A percentile compares a stretch with the other conserved stretches of the same genome.
Conservation (phyloP, 1,139 yeast genomes). For the Geotrichum histeridarum region DNA sequence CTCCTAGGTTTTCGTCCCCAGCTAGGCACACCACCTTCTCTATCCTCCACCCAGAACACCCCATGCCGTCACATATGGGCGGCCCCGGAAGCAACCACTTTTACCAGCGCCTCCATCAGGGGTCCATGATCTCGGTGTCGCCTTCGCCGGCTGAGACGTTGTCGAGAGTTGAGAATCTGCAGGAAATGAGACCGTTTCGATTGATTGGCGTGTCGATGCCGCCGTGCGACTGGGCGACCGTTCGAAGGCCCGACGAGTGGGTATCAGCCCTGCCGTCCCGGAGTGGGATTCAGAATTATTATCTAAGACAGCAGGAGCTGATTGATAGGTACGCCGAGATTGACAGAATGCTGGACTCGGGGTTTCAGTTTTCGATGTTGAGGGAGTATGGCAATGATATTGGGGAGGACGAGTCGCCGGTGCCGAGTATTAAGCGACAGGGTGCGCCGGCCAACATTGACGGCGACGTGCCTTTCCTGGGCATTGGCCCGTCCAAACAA, state of each 20-base stretch:
- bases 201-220: constrained; percentile 52
- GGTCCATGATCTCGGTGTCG: constrained; percentile 16
- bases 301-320: constrained; percentile 50
- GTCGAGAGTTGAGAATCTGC: constrained; percentile 33
- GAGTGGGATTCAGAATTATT: constrained; percentile 28
- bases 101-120: constrained; percentile 19
- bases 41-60: constrained; percentile 11
- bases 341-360: constrained; percentile 65
- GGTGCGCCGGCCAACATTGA: constrained; percentile 60
- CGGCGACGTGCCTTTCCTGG: constrained; percentile 52
- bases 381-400: constrained; percentile 52
- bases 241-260: constrained; percentile 30
- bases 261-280: constrained; percentile 30
- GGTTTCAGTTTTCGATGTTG: constrained; percentile 62
- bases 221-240: constrained; percentile 49
- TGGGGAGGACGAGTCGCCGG: constrained; percentile 21
- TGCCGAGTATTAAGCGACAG: constrained; percentile 22
- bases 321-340: constrained; percentile 56
- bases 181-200: constrained; percentile 49
- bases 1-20: background rate
- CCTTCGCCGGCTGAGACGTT: constrained; percentile 17
- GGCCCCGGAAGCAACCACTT: constrained; percentile 6
- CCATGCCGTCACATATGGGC: background rate
- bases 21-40: constrained; percentile 4
- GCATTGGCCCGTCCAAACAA: constrained; percentile 40